Evolutionary conservation across 352 stramenopile genomes (phyloP), one percentile per base, ranked within the genome.

Genomic region (Globisporangium ultimum): DNA sequence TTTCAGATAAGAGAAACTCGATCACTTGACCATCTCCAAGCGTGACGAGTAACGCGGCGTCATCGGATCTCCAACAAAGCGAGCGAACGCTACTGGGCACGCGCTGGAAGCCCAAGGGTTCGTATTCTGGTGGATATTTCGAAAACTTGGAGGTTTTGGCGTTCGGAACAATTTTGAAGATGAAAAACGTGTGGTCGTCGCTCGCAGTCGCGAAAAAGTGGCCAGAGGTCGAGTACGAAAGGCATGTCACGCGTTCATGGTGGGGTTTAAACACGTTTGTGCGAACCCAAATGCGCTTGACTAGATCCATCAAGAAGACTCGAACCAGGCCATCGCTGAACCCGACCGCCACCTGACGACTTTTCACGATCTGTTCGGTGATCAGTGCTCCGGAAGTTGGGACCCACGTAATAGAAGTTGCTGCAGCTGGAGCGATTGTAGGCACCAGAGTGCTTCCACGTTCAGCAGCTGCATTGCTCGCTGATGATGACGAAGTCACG

Each of bases 181-280:
- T 75, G 57, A 98, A 97, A 42, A 97, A 64, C 20, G 79, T 97
- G 36, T 57, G 59, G 57, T 98, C 93, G 11, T 68, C 70, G 53
- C 83, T 91, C 17, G 67, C 74, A 2, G 92, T 90, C 9, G 83
- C 89, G 48, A 98, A 74, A 42, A 76, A 76, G n/a, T 57, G 52
- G 17, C 82, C 84, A 17, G 83, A 79, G 3, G 78, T 61, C n/a
- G 81, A 89, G 64, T 92, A 97, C 3, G 68, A 53, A 13, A 97
- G 53, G 15, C 67, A 76, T 3, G 71, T 86, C 11, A 98, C 78
- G 18, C 73, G 70, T 11, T 63, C 74, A 53, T 72, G 85, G 63
- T 98, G 93, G 13, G 93, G 91, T 51, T 98, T 98, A 58, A 97
- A 85, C 1, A 89, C 79, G 49, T 91, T 88, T 14, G 80, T 71